Evolutionary conservation across 306 rosid species (phyloP).

Genomic region (Glycine soja): DNA sequence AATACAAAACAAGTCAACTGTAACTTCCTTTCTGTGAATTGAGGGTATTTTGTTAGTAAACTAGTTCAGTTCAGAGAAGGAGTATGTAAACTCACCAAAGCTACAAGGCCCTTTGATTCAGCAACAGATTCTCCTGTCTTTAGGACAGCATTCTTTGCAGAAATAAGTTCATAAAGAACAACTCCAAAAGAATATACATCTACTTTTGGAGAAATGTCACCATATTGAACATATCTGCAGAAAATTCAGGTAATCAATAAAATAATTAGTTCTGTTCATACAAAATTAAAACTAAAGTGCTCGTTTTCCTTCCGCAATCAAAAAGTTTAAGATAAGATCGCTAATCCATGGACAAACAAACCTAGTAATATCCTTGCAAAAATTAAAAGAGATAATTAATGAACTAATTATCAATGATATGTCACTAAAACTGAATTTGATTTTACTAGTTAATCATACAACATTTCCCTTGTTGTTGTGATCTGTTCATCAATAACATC

Average conservation of each 20-base stretch:
- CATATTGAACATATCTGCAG: constrained; percentile 80
- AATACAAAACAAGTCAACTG: constrained; percentile 8
- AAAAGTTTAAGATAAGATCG: neutral
- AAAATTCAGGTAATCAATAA: constrained; percentile 31
- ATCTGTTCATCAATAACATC: neutral
- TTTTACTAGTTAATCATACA: neutral
- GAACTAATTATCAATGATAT: neutral
- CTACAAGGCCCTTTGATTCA: constrained; percentile 81
- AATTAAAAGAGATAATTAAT: neutral
- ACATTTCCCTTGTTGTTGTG: neutral
- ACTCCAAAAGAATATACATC: constrained; percentile 71
- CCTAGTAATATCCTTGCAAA: neutral
- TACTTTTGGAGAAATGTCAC: constrained; percentile 83
- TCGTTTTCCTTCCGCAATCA: neutral
- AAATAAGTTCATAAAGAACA: constrained; percentile 51
- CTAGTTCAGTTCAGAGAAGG: too few species aligned
- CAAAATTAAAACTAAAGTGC: constrained; percentile 7
- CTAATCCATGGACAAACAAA: neutral
- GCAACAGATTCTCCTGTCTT: constrained; percentile 52
- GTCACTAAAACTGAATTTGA: neutral
- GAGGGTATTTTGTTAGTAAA: neutral
- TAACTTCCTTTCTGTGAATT: constrained; percentile 12
- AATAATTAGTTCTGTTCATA: constrained; percentile 5
- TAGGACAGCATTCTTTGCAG: constrained; percentile 84
- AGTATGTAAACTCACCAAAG: constrained; percentile 57